Base-by-base conservation (phyloP, 768 basidiomycete genomes). In the Naematelia aurantialba region DNA sequence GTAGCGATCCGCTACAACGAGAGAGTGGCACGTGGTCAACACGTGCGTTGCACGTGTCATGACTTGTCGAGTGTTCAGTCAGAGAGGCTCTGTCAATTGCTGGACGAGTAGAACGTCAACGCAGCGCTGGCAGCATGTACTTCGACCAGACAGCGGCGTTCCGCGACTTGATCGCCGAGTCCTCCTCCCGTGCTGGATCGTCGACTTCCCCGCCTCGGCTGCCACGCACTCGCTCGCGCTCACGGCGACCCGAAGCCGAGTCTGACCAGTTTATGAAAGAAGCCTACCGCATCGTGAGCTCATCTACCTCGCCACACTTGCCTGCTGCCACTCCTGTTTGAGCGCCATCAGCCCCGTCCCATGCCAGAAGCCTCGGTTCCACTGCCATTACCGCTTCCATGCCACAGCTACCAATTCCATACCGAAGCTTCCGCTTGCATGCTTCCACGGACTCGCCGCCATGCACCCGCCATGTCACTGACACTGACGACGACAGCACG, bases 231-330 rank as follows among this genome's bases (percentile, higher is more conserved):
- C 27, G 52, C 30, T 19, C 52, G 10, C 52, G 52, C 25, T 30
- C 19, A 30, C 25, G n/a, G 34, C 27, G 30, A 31, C 26, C 11
- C 42, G 25, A 55, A 30, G 60, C 62, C 14, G 63, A 66, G 21
- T 25, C 52, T 22, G 61, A 68, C 34, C 72, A 70, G 39, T 76
- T 76, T 45, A 48, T 76, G 50, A 67, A 66, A 24, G 75, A 76
- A 50, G 75, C 73, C 5, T 76, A 76, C 57, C 63, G 67, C 42
- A 76, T 76, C 47, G 75, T 74, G 54, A 58, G 72, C 65, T 12
- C 2, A 8, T 14, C 27, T 8, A 14, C 17, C 26, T 49, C 19
- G 12, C 42, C 19, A 44, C 19, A 12, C 42, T n/a, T n/a, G n/a
- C n/a, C n/a, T n/a, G n/a, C n/a, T n/a, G n/a, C n/a, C n/a, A n/a